Evolutionary conservation across 139 green algal genomes (phyloP), one percentile per base, ranked within the genome.

Genomic region (Yamagishiella unicocca): DNA sequence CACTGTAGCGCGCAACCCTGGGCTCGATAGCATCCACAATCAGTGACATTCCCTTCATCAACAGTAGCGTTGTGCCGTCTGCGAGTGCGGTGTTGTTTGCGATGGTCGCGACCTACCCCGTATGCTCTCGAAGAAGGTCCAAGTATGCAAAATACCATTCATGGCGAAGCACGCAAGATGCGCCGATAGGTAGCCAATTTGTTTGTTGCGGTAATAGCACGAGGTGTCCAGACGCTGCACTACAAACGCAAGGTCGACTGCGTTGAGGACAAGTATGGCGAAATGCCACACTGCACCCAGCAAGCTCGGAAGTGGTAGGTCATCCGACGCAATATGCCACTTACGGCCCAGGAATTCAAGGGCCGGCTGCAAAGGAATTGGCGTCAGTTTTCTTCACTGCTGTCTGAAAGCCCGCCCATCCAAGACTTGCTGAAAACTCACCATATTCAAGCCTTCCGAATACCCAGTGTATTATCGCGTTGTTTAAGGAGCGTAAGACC

Each of bases 331-430:
- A 54, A 84, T 62, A 38, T 83, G 64, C 71, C 62, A 76, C 29
- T 61, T 27, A 6, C 82, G 83, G 19, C 40, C 66, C 4, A 82
- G 53, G 4, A 76, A 4, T 7, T 17, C 19, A 2, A 90, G 38
- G 12, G 85, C 74, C 2, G 84, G 55, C 55, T 85, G 79, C 40
- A 40, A 78, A 12, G 50, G n/a, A n/a, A n/a, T n/a, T n/a, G n/a
- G n/a, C n/a, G n/a, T n/a, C n/a, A n/a, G n/a, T n/a, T n/a, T n/a
- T n/a, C n/a, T n/a, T n/a, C n/a, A n/a, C n/a, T n/a, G n/a, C n/a
- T n/a, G n/a, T n/a, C n/a, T n/a, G n/a, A n/a, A n/a, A n/a, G n/a
- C n/a, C n/a, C n/a, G n/a, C n/a, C n/a, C n/a, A n/a, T n/a, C n/a
- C n/a, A n/a, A n/a, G n/a, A n/a, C n/a, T n/a, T n/a, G n/a, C n/a